Evolutionary conservation across 2,329 filamentous ascomycete genomes (phyloP), one percentile per base, ranked within the genome.

Genomic region (Diaporthe sp.): DNA sequence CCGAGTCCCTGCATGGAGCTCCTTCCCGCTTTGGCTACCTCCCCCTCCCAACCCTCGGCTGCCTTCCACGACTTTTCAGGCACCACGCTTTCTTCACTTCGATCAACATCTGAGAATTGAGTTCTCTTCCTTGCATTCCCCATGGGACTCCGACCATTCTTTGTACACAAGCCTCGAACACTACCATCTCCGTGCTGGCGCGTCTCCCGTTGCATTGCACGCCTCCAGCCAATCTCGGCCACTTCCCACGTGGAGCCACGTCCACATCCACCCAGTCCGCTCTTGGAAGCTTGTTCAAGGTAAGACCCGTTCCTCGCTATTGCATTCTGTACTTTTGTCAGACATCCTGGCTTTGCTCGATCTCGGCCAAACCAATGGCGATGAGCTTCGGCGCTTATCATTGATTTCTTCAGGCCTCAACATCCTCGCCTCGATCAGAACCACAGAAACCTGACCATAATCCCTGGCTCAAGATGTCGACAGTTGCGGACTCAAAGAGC

Each of bases 401-500:
- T 15, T 42, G 5, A 5, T n/a, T 28, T 7, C 22, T 2, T 12
- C 3, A 42, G n/a, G 13, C 7, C 1, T 17, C n/a, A n/a, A 6
- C 13, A 44, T 15, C 17, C 1, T 15, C 13, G 15, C 13, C 1
- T 2, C 6, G 13, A 17, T 15, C 58, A 19, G 12, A 39, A 62
- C 4, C 7, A 9, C 2, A 17, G 12, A 5, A 28, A 5, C 1
- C 15, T 19, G 9, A 4, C 0, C 10, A 59, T 22, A 4, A 19
- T 22, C 55, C 8, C 8, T 10, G 17, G 15, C 19, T 37, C 3
- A 19, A 31, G 2, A 44, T 44, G 59, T n/a, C 22, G 1, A 3
- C n/a, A 15, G 34, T 8, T 4, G 19, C 4, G 7, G 39, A 3
- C n/a, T 0, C 1, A 6, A 19, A 31, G 7, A 4, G 13, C 3